Conservation (phyloP, 2,329 filamentous ascomycete genomes). For the Trichoderma lentiforme region DNA sequence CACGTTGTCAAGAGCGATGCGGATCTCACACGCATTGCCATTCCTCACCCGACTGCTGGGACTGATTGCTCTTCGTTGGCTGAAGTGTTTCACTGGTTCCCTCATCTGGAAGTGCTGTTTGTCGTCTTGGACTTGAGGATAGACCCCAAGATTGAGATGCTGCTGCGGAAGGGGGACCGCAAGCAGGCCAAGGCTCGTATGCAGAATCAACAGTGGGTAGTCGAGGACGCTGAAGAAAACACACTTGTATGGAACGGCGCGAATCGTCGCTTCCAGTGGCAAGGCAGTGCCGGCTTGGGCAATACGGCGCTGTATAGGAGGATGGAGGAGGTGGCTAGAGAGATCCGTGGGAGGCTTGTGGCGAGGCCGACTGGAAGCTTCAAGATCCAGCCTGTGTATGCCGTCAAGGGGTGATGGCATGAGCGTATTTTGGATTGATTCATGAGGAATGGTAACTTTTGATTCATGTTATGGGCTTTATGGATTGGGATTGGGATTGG, state of each 20-base stretch:
- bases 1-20: not conserved
- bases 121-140: not conserved
- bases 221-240: not conserved
- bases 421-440: not conserved
- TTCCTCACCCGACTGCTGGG: not conserved
- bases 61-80: not conserved
- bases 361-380: not conserved
- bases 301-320: not conserved
- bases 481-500: not conserved
- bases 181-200: not conserved
- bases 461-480: not conserved
- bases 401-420: not conserved
- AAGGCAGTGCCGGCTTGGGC: not conserved
- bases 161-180: not conserved
- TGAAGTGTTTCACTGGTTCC: not conserved
- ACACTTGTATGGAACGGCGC: not conserved
- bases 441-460: not conserved
- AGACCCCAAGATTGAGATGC: not conserved
- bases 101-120: not conserved
- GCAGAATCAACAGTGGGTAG: not conserved
- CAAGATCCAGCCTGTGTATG: not conserved
- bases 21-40: not conserved
- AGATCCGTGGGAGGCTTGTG: not conserved
- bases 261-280: not conserved
- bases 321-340: not conserved